Evolutionary conservation across 371 early-diverging fungal species (phyloP).

Genomic region (Capillidium heterosporum): DNA sequence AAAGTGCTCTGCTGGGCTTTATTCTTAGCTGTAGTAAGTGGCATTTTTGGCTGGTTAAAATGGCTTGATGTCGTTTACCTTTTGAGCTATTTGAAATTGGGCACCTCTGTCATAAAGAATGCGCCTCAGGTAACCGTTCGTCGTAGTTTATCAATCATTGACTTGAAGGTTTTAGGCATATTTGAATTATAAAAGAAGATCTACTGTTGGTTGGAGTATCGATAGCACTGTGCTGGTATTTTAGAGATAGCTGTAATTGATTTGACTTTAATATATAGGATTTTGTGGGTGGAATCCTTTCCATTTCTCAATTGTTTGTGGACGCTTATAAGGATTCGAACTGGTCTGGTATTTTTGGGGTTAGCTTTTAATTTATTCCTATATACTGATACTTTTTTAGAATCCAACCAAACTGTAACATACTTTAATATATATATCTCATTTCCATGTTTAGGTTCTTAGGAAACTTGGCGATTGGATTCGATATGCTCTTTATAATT

Average conservation of each 20-base stretch:
- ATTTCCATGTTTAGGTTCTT: conserved; percentile 29
- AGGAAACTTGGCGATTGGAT: conserved; percentile 56
- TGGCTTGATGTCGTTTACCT: no score
- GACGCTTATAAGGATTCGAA: conserved; percentile 49
- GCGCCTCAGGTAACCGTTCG: no score
- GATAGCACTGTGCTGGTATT: no score
- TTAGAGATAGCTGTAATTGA: conserved; percentile 12
- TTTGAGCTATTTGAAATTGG: no score
- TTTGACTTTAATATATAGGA: conserved; percentile 24
- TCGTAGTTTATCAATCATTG: no score
- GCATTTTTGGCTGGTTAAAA: no score
- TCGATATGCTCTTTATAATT: conserved; percentile 63
- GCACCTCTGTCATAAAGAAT: no score
- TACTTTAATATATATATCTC: not conserved
- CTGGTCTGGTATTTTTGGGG: conserved; percentile 50
- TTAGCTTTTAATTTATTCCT: conserved; percentile 9
- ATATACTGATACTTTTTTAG: conserved; percentile 10
- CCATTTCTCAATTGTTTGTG: conserved; percentile 54
- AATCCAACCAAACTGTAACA: conserved; percentile 31
- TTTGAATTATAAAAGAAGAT: no score
- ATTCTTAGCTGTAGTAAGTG: no score
- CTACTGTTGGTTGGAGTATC: no score
- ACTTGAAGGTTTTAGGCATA: no score
- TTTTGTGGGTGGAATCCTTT: conserved; percentile 70
- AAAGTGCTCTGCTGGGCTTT: no score